Conservation (phyloP, 352 stramenopile genomes). For the Pythium graminicola region DNA sequence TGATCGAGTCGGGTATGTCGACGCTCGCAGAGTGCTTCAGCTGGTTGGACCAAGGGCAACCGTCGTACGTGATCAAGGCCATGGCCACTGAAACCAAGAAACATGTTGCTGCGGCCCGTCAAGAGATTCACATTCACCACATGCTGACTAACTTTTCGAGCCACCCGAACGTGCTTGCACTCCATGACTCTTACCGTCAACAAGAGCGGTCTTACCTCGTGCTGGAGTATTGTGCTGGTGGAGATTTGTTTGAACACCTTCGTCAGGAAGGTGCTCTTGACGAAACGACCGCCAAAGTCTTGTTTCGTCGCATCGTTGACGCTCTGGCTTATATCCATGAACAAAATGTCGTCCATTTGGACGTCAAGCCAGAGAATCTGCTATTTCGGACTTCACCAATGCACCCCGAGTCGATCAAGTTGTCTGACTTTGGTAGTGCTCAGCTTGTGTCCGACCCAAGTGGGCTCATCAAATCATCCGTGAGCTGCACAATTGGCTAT, state of each 20-base stretch:
- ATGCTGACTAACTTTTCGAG: constrained; percentile 63
- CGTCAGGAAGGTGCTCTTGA: constrained; percentile 45
- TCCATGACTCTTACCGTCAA: constrained; percentile 59
- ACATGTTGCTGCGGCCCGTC: constrained; percentile 37
- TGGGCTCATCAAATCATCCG: constrained; percentile 24
- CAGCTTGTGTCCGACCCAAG: constrained; percentile 34
- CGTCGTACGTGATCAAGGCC: constrained; percentile 62
- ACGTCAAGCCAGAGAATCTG: constrained; percentile 79
- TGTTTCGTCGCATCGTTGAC: constrained; percentile 49
- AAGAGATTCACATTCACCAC: constrained; percentile 60
- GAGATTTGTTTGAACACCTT: constrained; percentile 58
- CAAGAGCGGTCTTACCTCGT: constrained; percentile 59
- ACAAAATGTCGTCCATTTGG: constrained; percentile 57
- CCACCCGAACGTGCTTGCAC: constrained; percentile 56
- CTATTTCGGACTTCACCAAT: constrained; percentile 52
- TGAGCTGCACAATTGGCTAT: constrained; percentile 74
- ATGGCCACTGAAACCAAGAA: constrained; percentile 48
- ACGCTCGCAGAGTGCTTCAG: constrained; percentile 58
- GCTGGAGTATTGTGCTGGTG: constrained; percentile 53
- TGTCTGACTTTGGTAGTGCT: constrained; percentile 69
- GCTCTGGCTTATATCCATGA: constrained; percentile 52
- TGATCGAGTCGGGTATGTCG: constrained; percentile 49
- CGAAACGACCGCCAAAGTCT: constrained; percentile 35
- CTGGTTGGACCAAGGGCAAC: constrained; percentile 46
- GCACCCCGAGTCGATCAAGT: constrained; percentile 47